Conservation (phyloP, 116 monocot species). For the Papilionanthe hybrid region DNA sequence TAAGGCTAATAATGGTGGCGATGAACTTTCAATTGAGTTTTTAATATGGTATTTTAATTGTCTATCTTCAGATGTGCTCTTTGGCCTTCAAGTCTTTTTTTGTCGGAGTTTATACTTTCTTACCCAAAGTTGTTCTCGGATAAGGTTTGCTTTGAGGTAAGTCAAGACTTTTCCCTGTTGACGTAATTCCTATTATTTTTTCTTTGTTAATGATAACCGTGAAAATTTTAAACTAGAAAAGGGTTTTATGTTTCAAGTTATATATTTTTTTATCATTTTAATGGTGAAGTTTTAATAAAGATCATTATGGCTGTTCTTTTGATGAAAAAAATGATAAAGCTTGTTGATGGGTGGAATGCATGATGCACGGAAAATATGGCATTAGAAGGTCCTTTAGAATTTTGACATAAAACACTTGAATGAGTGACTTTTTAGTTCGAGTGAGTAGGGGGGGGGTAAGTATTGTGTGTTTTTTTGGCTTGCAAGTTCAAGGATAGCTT, state of each 20-base stretch:
- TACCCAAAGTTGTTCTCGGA: slow-evolving; percentile 54
- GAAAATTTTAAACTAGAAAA: not conserved
- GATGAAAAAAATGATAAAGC: not conserved
- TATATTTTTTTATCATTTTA: not conserved
- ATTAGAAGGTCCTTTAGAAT: not conserved
- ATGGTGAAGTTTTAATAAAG: not conserved
- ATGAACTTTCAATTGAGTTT: slow-evolving; percentile 1
- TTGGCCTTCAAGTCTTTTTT: slow-evolving; percentile 94
- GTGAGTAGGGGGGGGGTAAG: not conserved
- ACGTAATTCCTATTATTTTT: not conserved
- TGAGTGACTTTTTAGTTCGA: not conserved
- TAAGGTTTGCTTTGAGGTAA: slow-evolving; percentile 86
- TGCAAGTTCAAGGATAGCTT: not conserved
- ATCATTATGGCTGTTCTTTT: not conserved
- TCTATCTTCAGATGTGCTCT: slow-evolving; percentile 56
- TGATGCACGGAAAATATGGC: not conserved
- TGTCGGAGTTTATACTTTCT: slow-evolving; percentile 88
- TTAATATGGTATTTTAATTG: not conserved
- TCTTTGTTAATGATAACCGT: not conserved
- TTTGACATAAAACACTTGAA: not conserved
- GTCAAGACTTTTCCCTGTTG: not conserved
- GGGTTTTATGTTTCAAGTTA: not conserved
- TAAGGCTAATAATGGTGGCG: not conserved
- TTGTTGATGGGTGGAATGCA: not conserved
- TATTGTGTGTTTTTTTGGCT: not conserved